phyloP scores from a whole-genome alignment of 192 early-diverging fungal genomes.

The Entomortierella parvispora region DNA sequence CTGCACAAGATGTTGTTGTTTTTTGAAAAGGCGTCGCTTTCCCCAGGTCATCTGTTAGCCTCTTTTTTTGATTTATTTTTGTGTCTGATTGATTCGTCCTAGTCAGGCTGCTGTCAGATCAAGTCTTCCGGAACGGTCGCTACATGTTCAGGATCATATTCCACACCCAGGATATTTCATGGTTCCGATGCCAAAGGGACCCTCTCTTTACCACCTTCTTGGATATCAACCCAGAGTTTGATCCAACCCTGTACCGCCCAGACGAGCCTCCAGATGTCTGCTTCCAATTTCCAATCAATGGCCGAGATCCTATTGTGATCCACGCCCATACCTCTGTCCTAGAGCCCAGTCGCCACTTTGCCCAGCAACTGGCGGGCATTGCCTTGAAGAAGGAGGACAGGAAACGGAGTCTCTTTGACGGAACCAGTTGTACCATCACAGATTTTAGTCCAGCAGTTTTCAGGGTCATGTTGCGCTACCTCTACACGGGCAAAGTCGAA shows the following conservation, averaged over 20 bases:
- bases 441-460: constrained; percentile 33
- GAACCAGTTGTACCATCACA: constrained; percentile 8
- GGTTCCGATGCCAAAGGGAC: background rate
- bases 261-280: constrained; percentile 10
- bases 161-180: constrained; percentile 24
- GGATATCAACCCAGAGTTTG: constrained; percentile 28
- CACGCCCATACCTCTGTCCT: constrained; percentile 23
- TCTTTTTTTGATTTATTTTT: background rate
- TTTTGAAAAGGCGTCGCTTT: too few relatives aligned
- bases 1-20: too few relatives aligned
- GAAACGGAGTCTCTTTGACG: background rate
- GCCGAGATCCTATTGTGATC: background rate
- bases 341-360: constrained; percentile 11
- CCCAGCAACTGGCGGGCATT: constrained; percentile 8
- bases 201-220: constrained; percentile 18
- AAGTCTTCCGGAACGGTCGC: constrained; percentile 11
- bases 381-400: background rate
- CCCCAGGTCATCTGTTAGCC: too few relatives aligned
- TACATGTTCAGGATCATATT: constrained; percentile 36
- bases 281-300: constrained; percentile 22
- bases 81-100: too few relatives aligned
- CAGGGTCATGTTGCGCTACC: constrained; percentile 28
- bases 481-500: constrained; percentile 21
- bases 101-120: constrained; percentile 25
- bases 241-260: background rate